A percentile compares a stretch with the other conserved stretches of the same genome.
These are phyloP conservation scores for Cercospora sesami DNA, from an alignment of 2,329 filamentous ascomycete genomes.

Conservation along the genomic window DNA sequence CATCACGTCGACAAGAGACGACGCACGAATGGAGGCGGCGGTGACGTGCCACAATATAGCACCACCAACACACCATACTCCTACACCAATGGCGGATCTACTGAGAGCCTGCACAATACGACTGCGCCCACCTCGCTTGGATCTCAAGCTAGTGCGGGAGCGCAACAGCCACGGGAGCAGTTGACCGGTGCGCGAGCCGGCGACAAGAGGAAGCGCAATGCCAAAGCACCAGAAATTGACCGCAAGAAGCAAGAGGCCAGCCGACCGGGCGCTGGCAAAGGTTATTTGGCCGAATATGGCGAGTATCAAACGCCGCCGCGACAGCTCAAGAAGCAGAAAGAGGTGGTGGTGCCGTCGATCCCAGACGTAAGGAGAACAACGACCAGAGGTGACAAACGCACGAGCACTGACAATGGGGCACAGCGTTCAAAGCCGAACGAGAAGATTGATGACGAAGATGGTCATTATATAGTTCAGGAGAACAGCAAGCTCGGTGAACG, in stretches of 20 bases:
- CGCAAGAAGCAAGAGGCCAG: slow-evolving; percentile 37
- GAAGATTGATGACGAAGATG: slow-evolving; percentile 93
- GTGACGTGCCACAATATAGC: slow-evolving; percentile 35
- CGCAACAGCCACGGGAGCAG: slow-evolving; percentile 53
- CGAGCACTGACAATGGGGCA: slow-evolving; percentile 21
- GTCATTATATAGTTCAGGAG: slow-evolving; percentile 91
- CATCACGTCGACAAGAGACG: slow-evolving; percentile 71
- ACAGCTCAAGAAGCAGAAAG: slow-evolving; percentile 83
- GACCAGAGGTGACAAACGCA: slow-evolving; percentile 1
- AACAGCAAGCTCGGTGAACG: slow-evolving; percentile 82
- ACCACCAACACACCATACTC: slow-evolving; percentile 67
- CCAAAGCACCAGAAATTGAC: slow-evolving; percentile 41
- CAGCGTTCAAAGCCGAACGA: slow-evolving; percentile 44
- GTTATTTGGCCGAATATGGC: slow-evolving; percentile 44
- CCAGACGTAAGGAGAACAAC: slow-evolving; percentile 51
- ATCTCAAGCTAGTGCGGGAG: slow-evolving; percentile 61
- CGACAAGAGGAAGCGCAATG: slow-evolving; percentile 83
- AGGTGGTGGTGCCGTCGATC: slow-evolving; percentile 59
- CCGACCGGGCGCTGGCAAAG: slow-evolving; percentile 30
- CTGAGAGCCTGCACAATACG: slow-evolving; percentile 62
- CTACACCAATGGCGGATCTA: slow-evolving; percentile 65
- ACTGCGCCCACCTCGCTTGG: slow-evolving; percentile 78
- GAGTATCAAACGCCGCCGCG: slow-evolving; percentile 84
- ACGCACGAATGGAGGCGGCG: slow-evolving; percentile 55
- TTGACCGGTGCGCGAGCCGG: slow-evolving; percentile 64